Conservation (phyloP, 192 early-diverging fungal genomes). For the Globomyces pollinis-pini region DNA sequence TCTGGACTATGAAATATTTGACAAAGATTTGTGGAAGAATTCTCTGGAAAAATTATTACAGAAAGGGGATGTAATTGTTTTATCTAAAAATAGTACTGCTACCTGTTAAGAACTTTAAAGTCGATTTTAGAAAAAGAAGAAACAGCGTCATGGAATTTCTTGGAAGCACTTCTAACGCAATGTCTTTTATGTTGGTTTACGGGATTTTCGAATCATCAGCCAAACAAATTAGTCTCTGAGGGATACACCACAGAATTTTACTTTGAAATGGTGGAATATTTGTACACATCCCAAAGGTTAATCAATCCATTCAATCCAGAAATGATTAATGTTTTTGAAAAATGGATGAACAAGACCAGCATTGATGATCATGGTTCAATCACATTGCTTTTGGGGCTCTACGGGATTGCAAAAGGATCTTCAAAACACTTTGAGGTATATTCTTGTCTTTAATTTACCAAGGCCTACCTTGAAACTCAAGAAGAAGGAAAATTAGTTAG, state of each 20-base stretch:
- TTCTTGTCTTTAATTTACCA: background rate
- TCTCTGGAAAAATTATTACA: conserved; percentile 42
- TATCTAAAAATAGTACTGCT: background rate
- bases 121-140: background rate
- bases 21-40: conserved; percentile 53
- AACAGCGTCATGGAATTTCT: background rate
- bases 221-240: too few species aligned
- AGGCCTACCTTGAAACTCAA: background rate
- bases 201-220: background rate
- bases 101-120: background rate
- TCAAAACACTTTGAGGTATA: background rate
- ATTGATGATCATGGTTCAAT: background rate
- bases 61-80: background rate
- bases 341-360: too few species aligned
- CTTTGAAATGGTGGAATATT: too few species aligned
- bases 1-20: conserved; percentile 59
- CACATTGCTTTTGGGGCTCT: background rate
- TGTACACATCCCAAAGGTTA: too few species aligned
- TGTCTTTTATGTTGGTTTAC: background rate
- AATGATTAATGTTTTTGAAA: too few species aligned
- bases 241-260: too few species aligned
- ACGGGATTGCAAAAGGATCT: background rate
- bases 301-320: too few species aligned
- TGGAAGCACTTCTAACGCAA: background rate
- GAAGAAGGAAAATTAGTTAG: background rate